Base-by-base conservation (phyloP, 805 yeast genomes). In the Suhomyces kilbournensis region DNA sequence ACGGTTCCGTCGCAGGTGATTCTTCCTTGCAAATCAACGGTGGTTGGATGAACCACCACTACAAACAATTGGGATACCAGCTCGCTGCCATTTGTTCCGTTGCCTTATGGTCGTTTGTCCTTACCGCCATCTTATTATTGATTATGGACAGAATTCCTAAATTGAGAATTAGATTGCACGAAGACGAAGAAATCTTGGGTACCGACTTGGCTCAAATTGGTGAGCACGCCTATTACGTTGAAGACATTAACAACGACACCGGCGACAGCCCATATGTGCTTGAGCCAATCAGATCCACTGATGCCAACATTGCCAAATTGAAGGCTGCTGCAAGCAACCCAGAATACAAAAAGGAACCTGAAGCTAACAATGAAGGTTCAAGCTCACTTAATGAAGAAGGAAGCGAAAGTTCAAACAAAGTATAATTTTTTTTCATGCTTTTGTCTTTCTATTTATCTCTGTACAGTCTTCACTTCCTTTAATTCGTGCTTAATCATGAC, bases 201-300 rank as follows among this genome's bases (percentile, higher is more conserved):
- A 86, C 94, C 28, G 99, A 93, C 72, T 79, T 85, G 56, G 84
- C 90, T 19, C 91, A 92, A 76, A 90, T 91, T 64, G 97, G 97
- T 61, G 98, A 92, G 71, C 84, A 82, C 68, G 88, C 96, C 54
- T 88, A 80, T 67, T 74, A 75, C 58, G 90, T 85, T 58, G 85
- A 84, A 44, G 79, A 63, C 14, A 53, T 47, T 14, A 40, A 38
- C n/a, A 30, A 43, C 32, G 55, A 54, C 49, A 52, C 57, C 4
- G 72, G 68, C 20, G 63, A 61, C n/a, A 58, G 60, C 20, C 72
- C 79, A 8, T 88, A 79, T 71, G 83, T 87, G 53, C 84, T 91
- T 59, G 91, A 88, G 74, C 94, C 96, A 57, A 77, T 86, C 54
- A 83, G 93, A 76, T 84, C 90, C 3, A 71, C 73, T 49, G 77